phyloP scores from a whole-genome alignment of 2,329 filamentous ascomycete genomes.

The Aspergillus pseudotamarii region DNA sequence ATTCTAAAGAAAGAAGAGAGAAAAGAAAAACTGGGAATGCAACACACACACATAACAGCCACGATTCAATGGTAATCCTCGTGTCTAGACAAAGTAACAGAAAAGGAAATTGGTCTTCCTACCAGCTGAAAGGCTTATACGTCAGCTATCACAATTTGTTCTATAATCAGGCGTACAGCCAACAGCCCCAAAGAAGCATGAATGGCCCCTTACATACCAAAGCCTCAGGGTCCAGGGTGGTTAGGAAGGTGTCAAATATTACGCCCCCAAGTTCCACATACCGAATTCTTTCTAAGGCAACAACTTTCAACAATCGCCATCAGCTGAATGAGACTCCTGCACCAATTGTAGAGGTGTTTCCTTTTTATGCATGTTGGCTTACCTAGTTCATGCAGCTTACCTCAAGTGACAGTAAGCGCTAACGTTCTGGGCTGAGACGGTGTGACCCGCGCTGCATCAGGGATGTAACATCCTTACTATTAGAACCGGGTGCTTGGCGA shows the following conservation, averaged over 20 bases:
- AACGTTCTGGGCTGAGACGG: not conserved
- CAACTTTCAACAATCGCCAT: not conserved
- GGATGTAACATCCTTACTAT: not conserved
- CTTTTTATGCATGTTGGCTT: not conserved
- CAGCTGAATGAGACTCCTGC: not conserved
- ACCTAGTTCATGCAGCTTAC: not conserved
- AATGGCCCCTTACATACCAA: not conserved
- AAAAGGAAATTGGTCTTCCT: no score
- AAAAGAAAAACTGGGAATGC: no score
- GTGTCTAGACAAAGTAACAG: no score
- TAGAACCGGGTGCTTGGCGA: not conserved
- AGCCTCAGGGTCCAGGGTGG: not conserved
- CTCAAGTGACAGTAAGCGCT: not conserved
- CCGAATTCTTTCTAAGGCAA: not conserved
- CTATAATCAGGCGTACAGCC: no score
- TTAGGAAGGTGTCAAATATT: not conserved
- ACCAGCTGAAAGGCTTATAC: no score
- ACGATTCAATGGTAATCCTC: no score
- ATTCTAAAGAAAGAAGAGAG: no score
- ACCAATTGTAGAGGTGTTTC: no score
- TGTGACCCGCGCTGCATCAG: not conserved
- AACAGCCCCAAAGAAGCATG: no score
- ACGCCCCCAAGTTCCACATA: not conserved
- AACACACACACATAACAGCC: no score
- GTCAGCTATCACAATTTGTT: no score